Evolutionary conservation across 495 filamentous ascomycete species (phyloP).

Genomic region (Penicillium maclennaniae): DNA sequence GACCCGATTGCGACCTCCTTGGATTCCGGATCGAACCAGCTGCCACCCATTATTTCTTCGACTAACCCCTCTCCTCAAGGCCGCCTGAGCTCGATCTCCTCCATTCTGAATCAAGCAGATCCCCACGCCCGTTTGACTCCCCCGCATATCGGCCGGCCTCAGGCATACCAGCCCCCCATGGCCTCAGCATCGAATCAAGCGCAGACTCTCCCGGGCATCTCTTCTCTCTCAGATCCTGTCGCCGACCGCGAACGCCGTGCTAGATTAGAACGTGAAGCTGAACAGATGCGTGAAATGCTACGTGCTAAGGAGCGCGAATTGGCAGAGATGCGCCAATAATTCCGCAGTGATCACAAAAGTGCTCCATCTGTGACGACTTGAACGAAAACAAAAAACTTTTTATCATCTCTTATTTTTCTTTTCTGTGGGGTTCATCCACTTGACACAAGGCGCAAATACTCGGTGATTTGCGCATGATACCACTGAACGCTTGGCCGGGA

Average conservation of each 20-base stretch:
- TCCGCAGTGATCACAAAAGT: neutral
- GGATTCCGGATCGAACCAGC: slow-evolving; percentile 41
- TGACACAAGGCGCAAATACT: slow-evolving; percentile 22
- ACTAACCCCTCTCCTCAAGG: slow-evolving; percentile 39
- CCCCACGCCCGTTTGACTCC: slow-evolving; percentile 45
- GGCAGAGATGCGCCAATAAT: slow-evolving; percentile 54
- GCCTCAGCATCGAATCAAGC: slow-evolving; percentile 24
- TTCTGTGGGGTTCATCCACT: slow-evolving; percentile 11
- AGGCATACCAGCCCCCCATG: slow-evolving; percentile 29
- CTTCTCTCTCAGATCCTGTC: slow-evolving; percentile 50
- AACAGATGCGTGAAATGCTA: slow-evolving; percentile 71
- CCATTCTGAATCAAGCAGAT: slow-evolving; percentile 62
- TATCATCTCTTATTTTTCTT: slow-evolving; percentile 1
- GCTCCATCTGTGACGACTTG: slow-evolving; percentile 21
- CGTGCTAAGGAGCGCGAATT: slow-evolving; percentile 75
- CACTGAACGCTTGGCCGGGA: slow-evolving; percentile 20
- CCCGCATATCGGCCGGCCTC: slow-evolving; percentile 36
- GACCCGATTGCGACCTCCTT: slow-evolving; percentile 28
- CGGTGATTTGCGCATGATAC: slow-evolving; percentile 26
- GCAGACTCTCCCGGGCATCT: slow-evolving; percentile 37
- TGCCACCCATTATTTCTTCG: slow-evolving; percentile 44
- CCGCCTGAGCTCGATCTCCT: slow-evolving; percentile 73
- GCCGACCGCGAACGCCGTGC: slow-evolving; percentile 64
- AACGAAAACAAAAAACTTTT: slow-evolving; percentile 14
- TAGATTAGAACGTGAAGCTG: slow-evolving; percentile 67